Evolutionary conservation across 352 stramenopile genomes (phyloP).

Genomic region (Pythium coloratum): DNA sequence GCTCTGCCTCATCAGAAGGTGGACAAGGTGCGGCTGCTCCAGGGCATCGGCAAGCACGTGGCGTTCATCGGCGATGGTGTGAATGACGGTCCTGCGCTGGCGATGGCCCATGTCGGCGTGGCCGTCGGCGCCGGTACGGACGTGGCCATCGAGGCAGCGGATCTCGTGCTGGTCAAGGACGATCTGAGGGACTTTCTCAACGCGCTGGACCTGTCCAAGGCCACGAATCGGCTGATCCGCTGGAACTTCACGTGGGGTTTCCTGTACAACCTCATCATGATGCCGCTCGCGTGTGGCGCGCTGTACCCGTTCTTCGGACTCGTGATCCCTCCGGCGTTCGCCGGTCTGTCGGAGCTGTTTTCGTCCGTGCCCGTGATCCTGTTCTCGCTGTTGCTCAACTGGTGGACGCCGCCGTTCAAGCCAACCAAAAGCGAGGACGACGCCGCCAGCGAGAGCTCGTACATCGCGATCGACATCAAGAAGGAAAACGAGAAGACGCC

Average conservation of each 20-base stretch:
- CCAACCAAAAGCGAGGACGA: slow-evolving; percentile 22
- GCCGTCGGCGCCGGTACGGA: slow-evolving; percentile 67
- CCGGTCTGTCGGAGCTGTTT: slow-evolving; percentile 68
- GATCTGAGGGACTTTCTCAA: slow-evolving; percentile 69
- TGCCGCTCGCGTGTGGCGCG: slow-evolving; percentile 69
- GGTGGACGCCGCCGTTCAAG: slow-evolving; percentile 55
- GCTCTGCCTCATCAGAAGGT: slow-evolving; percentile 77
- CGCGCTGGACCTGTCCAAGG: slow-evolving; percentile 53
- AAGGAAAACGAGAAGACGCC: slow-evolving; percentile 18
- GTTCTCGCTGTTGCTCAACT: slow-evolving; percentile 71
- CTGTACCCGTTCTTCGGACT: slow-evolving; percentile 62
- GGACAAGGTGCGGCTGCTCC: slow-evolving; percentile 66
- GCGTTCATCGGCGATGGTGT: slow-evolving; percentile 77
- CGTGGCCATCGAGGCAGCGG: slow-evolving; percentile 67
- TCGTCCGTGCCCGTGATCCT: slow-evolving; percentile 80
- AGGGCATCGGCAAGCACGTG: slow-evolving; percentile 69
- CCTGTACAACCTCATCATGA: slow-evolving; percentile 74
- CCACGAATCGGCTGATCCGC: slow-evolving; percentile 69
- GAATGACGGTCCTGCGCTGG: slow-evolving; percentile 71
- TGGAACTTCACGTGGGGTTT: slow-evolving; percentile 78
- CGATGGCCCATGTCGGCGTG: slow-evolving; percentile 66
- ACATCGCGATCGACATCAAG: slow-evolving; percentile 16
- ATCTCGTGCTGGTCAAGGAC: slow-evolving; percentile 76
- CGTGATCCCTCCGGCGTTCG: slow-evolving; percentile 64
- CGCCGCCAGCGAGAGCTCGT: slow-evolving; percentile 13